These are phyloP conservation scores for Paraphaeosphaeria sporulosa DNA, from an alignment of 2,329 filamentous ascomycete genomes.

Conservation along the genomic window DNA sequence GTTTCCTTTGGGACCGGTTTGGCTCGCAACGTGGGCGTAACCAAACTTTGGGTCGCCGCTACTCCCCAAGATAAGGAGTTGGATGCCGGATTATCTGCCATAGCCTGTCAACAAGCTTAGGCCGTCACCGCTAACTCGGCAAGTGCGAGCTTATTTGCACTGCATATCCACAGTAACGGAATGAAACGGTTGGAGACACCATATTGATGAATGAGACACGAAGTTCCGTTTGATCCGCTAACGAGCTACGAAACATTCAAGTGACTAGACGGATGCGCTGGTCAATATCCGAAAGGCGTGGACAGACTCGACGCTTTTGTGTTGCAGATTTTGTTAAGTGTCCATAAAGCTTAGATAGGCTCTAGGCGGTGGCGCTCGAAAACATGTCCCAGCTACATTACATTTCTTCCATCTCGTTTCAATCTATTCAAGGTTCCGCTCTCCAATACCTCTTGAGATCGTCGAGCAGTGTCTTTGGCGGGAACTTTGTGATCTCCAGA, in stretches of 20 bases:
- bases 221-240: background rate
- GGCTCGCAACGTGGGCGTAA: slow-evolving; percentile 7
- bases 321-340: background rate
- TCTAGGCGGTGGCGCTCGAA: background rate
- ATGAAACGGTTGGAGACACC: background rate
- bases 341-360: background rate
- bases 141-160: slow-evolving; percentile 3
- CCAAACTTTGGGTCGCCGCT: background rate
- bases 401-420: background rate
- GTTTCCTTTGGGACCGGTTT: slow-evolving; percentile 58
- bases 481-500: slow-evolving; percentile 39
- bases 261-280: background rate
- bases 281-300: no score
- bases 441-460: slow-evolving; percentile 41
- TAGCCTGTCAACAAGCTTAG: background rate
- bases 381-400: background rate
- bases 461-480: slow-evolving; percentile 36
- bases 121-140: background rate
- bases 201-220: background rate
- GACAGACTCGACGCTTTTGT: background rate
- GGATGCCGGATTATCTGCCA: background rate
- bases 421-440: slow-evolving; percentile 27
- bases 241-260: background rate
- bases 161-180: background rate
- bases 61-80: background rate